Percentiles rank a stretch among this genome's conserved stretches.
Conservation (phyloP, 805 yeast genomes). For the Metschnikowia hibisci region DNA sequence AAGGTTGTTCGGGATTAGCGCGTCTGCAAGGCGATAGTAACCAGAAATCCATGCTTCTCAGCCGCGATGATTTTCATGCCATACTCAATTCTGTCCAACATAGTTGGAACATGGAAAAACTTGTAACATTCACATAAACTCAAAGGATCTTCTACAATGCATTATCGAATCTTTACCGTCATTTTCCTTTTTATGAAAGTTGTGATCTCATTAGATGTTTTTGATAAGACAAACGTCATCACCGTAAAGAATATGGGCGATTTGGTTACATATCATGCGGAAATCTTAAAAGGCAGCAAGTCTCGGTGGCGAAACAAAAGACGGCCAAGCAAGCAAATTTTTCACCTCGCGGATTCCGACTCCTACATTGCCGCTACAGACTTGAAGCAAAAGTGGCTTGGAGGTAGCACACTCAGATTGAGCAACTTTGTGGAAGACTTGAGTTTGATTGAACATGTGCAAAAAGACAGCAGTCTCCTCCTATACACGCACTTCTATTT, state of each 20-base stretch:
- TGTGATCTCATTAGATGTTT: background rate
- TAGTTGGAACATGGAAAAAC: background rate
- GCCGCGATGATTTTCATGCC: slow-evolving; percentile 1
- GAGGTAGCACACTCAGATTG: background rate
- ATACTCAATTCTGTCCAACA: background rate
- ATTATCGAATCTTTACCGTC: background rate
- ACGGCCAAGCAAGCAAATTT: slow-evolving; percentile 1
- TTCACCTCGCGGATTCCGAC: background rate
- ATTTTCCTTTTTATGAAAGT: background rate
- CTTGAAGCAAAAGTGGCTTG: slow-evolving; percentile 3
- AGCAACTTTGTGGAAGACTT: background rate
- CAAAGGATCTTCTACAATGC: no score
- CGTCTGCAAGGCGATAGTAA: background rate
- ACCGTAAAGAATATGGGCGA: slow-evolving; percentile 1
- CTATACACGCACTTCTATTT: slow-evolving; percentile 9
- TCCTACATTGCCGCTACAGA: background rate
- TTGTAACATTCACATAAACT: no score
- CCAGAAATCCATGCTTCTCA: background rate
- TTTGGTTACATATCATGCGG: background rate
- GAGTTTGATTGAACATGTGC: background rate
- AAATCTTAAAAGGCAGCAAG: background rate
- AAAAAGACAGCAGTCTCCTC: background rate
- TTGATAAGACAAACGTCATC: background rate
- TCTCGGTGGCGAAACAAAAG: slow-evolving; percentile 1
- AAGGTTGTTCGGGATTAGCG: background rate